Base-by-base conservation (phyloP, 1,284 basidiomycete species). In the Sporisorium scitamineum region DNA sequence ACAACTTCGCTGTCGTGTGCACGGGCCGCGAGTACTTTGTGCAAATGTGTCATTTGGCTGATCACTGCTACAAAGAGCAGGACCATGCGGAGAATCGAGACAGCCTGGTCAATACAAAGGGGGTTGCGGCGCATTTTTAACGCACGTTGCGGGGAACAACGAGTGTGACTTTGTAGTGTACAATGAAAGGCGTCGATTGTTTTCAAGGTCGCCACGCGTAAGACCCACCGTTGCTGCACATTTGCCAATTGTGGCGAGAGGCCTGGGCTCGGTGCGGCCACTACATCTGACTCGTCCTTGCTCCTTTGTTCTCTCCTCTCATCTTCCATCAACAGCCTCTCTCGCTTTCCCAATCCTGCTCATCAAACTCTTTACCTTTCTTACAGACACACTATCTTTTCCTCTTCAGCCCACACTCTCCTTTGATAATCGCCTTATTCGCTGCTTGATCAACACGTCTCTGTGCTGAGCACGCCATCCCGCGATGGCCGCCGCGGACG, bases 151-250 rank as follows among this genome's bases (percentile, higher is more conserved):
- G 5, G 8, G 16, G 24, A n/a, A 13, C 16, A 48, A 31, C n/a
- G n/a, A 22, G n/a, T 50, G 57, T 50, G 47, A 59, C 48, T 59
- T 48, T 34, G 37, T 8, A 39, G 9, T n/a, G n/a, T n/a, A 22
- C 34, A 24, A 34, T 34, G 27, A 37, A 5, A 39, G 18, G 3
- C 18, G 16, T 18, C 18, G 18, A 18, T 37, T 39, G 37, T n/a
- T 39, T 5, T 39, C 11, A 14, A 8, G 34, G 34, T 37, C 37
- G 37, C 37, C 37, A 39, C 18, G 37, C 37, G n/a, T 39, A 18
- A 18, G 37, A 18, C 37, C 37, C 37, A 39, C 37, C 18, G 13
- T 39, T n/a, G 37, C 37, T 39, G 37, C 13, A 13, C 37, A 39
- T n/a, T 39, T 39, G 34, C 34, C 9, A 7, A 11, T 34, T 34